Percentiles rank a stretch among this genome's conserved stretches.
Evolutionary conservation across 768 basidiomycete genomes (phyloP).

Genomic region (Amanita fuliginea): DNA sequence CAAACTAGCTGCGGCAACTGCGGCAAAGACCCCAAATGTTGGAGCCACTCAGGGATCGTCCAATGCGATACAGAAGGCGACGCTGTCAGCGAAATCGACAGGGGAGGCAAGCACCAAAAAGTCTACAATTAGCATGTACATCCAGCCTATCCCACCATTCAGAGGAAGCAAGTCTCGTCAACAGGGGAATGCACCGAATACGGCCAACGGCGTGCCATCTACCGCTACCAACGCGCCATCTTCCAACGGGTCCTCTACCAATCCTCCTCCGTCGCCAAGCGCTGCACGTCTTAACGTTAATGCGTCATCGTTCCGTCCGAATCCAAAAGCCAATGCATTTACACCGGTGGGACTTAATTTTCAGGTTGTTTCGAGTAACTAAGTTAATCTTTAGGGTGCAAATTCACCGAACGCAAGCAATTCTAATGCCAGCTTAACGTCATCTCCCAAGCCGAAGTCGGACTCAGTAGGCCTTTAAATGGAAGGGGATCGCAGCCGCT

Average conservation of each 20-base stretch:
- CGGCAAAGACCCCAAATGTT: conserved; percentile 12
- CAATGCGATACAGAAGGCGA: conserved; percentile 14
- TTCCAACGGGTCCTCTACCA: conserved; percentile 10
- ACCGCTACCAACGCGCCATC: conserved; percentile 15
- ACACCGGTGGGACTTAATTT: conserved; percentile 41
- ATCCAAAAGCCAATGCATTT: conserved; percentile 67
- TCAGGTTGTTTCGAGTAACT: conserved; percentile 13
- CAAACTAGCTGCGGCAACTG: conserved; percentile 14
- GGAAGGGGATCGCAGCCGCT: conserved; percentile 2
- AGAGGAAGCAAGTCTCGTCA: conserved; percentile 43
- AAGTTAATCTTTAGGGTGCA: conserved; percentile 24
- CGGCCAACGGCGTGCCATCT: conserved; percentile 11
- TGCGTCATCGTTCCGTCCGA: conserved; percentile 87
- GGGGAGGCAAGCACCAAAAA: conserved; percentile 31
- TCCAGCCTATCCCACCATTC: conserved; percentile 88
- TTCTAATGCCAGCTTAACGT: conserved; percentile 21
- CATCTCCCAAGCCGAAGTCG: conserved; percentile 55
- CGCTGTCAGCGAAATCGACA: conserved; percentile 17
- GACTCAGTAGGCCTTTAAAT: conserved; percentile 31
- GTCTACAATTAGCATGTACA: conserved; percentile 56
- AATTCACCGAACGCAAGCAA: conserved; percentile 34
- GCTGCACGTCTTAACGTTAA: conserved; percentile 70
- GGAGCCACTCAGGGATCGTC: conserved; percentile 13
- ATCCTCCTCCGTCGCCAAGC: conserved; percentile 40
- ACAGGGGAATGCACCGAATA: conserved; percentile 10